Evolutionary conservation across 257 asterid species (phyloP), one percentile per base, ranked within the genome.

Genomic region (Solanum arcanum): DNA sequence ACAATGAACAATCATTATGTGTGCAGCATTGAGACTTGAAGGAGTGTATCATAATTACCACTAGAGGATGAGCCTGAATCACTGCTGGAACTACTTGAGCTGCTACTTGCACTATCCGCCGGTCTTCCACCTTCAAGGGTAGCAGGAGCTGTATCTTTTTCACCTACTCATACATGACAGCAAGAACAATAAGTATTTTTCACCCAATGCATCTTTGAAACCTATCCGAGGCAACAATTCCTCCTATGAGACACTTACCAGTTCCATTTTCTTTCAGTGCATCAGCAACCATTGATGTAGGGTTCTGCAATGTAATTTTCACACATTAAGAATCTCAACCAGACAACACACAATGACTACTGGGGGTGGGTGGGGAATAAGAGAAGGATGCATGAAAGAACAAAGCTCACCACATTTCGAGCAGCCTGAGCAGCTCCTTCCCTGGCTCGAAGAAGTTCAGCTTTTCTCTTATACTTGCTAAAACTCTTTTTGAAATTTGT

Each of bases 21-120:
- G 27, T 39, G 83, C 44, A 12, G 59, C 21, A 13, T 41, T 76
- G 59, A 42, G 59, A 76, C 83, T 76, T 41, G 82, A 49, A 77
- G 59, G n/a, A 83, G 49, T 81, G 27, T 21, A 23, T 80, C 6
- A 91, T 42, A 86, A 42, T 90, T 93, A 95, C 98, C 98, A 47
- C 98, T 95, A 64, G 99, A 94, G 70, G 96, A 91, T 52, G 99
- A 95, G 37, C 96, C 99, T 52, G 99, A 96, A 90, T 95, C 99
- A 86, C 97, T 94, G 88, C 98, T 96, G 83, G 98, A 96, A 91
- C 97, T 94, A 92, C 99, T 95, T 3, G 99, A 96, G 90, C 99
- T 95, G 90, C 96, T 96, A 86, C 94, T 91, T 7, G 70, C 92
- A 88, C 91, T 90, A 85, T 90, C 89, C 33, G 85, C 91, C 82